phyloP scores from a whole-genome alignment of 768 basidiomycete genomes.

The Rhizopogon vulgaris region DNA sequence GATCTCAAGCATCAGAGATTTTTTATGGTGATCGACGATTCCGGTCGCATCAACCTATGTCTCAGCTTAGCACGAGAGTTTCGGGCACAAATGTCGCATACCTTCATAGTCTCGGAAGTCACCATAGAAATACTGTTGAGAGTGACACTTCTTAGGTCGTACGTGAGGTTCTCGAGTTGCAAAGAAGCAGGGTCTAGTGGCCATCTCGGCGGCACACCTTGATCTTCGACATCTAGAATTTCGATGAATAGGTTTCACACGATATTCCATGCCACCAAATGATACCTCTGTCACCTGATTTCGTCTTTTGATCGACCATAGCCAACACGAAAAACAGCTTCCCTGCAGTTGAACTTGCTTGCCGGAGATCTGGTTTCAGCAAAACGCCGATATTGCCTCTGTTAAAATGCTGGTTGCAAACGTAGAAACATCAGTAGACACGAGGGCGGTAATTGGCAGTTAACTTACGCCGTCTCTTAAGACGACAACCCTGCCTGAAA shows the following conservation, averaged over 20 bases:
- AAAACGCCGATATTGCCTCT: constrained; percentile 65
- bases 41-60: constrained; percentile 66
- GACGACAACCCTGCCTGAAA: constrained; percentile 74
- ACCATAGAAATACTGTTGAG: constrained; percentile 73
- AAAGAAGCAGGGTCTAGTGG: constrained; percentile 51
- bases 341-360: constrained; percentile 38
- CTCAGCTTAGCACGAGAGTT: constrained; percentile 1
- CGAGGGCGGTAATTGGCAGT: not conserved
- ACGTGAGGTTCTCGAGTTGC: constrained; percentile 46
- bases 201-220: constrained; percentile 71
- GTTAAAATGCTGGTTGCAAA: constrained; percentile 58
- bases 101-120: constrained; percentile 69
- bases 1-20: constrained; percentile 54
- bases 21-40: constrained; percentile 62
- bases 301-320: constrained; percentile 59
- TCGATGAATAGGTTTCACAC: not conserved
- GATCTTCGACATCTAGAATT: constrained; percentile 47
- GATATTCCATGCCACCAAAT: not conserved
- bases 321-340: constrained; percentile 66
- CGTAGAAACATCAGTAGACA: not conserved
- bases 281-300: constrained; percentile 47
- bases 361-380: constrained; percentile 56
- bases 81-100: constrained; percentile 16
- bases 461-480: constrained; percentile 71
- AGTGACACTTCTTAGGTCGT: constrained; percentile 61